A percentile compares a stretch with the other conserved stretches of the same genome.
These are phyloP conservation scores for Gloeophyllum trabeum DNA, from an alignment of 768 basidiomycete genomes.

Conservation along the genomic window DNA sequence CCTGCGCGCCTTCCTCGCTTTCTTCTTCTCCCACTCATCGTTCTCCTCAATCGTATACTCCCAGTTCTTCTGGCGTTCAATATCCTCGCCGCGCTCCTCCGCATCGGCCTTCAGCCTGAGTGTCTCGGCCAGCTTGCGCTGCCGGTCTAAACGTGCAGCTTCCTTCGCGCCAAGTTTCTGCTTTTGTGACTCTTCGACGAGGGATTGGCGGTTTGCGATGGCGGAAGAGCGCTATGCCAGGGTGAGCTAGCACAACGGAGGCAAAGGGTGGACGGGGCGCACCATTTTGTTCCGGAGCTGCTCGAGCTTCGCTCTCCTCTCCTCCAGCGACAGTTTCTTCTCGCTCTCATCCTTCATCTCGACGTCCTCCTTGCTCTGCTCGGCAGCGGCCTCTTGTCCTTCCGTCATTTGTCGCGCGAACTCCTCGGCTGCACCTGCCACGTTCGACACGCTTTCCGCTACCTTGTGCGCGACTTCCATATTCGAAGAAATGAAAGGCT, in stretches of 20 bases:
- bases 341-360: constrained; percentile 6
- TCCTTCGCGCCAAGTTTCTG: constrained; percentile 72
- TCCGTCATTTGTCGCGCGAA: constrained; percentile 17
- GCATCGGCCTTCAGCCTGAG: constrained; percentile 80
- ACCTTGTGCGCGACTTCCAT: too few relatives aligned
- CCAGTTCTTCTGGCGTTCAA: constrained; percentile 89
- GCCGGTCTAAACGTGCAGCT: constrained; percentile 73
- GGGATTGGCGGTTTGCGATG: constrained; percentile 73
- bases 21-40: constrained; percentile 91
- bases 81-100: constrained; percentile 85
- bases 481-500: too few relatives aligned
- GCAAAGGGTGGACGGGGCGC: constrained; percentile 1
- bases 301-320: constrained; percentile 68
- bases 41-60: constrained; percentile 94
- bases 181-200: constrained; percentile 78
- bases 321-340: constrained; percentile 43
- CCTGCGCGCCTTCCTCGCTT: constrained; percentile 69
- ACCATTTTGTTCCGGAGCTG: constrained; percentile 76
- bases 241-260: neutral
- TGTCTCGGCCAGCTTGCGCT: constrained; percentile 83
- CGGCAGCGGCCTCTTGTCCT: constrained; percentile 6
- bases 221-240: constrained; percentile 54
- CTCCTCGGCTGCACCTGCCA: constrained; percentile 17
- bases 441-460: constrained; percentile 13
- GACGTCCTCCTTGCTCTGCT: constrained; percentile 9